Base-by-base conservation (phyloP, 306 rosid species). In the Lagenaria siceraria region DNA sequence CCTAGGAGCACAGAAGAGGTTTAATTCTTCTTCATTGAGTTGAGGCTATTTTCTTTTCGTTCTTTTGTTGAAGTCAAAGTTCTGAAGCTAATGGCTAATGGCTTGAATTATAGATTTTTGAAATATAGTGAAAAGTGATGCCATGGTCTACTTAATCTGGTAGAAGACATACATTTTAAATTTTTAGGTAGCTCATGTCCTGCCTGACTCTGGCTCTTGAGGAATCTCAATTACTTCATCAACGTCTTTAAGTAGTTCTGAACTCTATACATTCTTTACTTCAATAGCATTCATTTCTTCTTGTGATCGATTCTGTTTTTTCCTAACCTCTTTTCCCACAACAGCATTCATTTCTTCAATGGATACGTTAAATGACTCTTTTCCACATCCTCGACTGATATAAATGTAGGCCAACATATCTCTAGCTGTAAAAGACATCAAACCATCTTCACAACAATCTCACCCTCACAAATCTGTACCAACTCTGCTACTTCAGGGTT, bases 1-100 rank as follows among this genome's bases (percentile, higher is more conserved):
- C 98, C 98, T 52, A 86, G 78, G 60, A 85, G 66, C 91, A 89
- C 97, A 48, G 88, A 89, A 52, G 96, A 94, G 97, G 97, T 94
- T 69, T 61, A 59, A 13, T 65, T 84, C 75, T 81, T 75, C 33
- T 80, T 75, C 64, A 22, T 80, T 12, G 60, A 40, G 74, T 48
- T 43, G 22, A 38, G 46, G 65, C 58, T 58, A 10, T 66, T 38
- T 38, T 10, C 76, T 62, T 56, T 35, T 38, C 72, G 51, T 81
- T 48, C 56, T 31, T 40, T 13, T 21, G 18, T 36, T 75, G 46
- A 75, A 31, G 31, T 68, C 78, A 22, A 75, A 38, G 13, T 58
- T 76, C 17, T 31, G 25, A 56, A 54, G 60, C 65, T 75, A 55
- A 36, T 74, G 31, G 31, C 61, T 27, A 17, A 43, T 68, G 51